Percentiles rank a stretch among this genome's conserved stretches.
These are phyloP conservation scores for Septoria petroselini DNA, from an alignment of 2,329 filamentous ascomycete species.

Conservation along the genomic window DNA sequence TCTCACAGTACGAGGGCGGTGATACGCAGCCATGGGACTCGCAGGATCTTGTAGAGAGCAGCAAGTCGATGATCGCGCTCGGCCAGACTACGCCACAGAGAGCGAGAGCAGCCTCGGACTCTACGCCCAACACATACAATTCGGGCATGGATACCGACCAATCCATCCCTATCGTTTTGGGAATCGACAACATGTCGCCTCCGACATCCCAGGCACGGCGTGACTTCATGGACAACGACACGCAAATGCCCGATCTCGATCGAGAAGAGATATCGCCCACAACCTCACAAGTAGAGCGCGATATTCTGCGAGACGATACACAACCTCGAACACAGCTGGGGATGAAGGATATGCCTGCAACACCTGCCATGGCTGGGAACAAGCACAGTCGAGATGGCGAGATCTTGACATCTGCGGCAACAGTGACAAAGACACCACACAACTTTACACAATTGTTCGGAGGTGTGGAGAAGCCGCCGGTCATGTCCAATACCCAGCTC, in stretches of 20 bases:
- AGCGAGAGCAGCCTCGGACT: conserved; percentile 8
- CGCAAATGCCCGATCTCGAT: not conserved
- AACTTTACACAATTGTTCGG: conserved; percentile 42
- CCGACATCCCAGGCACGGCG: conserved; percentile 11
- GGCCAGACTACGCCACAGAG: conserved; percentile 11
- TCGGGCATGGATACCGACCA: conserved; percentile 18
- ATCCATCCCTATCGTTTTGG: conserved; percentile 3
- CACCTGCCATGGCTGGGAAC: conserved; percentile 42
- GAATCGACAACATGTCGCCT: conserved; percentile 16
- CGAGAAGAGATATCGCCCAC: conserved; percentile 15
- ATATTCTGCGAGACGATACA: conserved; percentile 16
- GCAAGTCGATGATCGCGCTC: conserved; percentile 36
- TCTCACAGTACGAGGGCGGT: conserved; percentile 40
- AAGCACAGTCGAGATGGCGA: conserved; percentile 43
- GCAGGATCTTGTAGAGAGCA: conserved; percentile 40
- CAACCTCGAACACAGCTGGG: conserved; percentile 30
- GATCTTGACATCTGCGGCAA: conserved; percentile 43
- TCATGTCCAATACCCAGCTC: conserved; percentile 46
- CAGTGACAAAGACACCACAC: conserved; percentile 40
- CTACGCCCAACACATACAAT: conserved; percentile 22
- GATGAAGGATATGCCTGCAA: conserved; percentile 39
- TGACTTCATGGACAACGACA: not conserved
- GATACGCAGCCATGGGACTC: conserved; percentile 50
- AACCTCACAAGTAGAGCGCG: conserved; percentile 30
- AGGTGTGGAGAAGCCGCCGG: conserved; percentile 31